Conservation (phyloP, 2,329 filamentous ascomycete species). For the Parastagonospora avenae region DNA sequence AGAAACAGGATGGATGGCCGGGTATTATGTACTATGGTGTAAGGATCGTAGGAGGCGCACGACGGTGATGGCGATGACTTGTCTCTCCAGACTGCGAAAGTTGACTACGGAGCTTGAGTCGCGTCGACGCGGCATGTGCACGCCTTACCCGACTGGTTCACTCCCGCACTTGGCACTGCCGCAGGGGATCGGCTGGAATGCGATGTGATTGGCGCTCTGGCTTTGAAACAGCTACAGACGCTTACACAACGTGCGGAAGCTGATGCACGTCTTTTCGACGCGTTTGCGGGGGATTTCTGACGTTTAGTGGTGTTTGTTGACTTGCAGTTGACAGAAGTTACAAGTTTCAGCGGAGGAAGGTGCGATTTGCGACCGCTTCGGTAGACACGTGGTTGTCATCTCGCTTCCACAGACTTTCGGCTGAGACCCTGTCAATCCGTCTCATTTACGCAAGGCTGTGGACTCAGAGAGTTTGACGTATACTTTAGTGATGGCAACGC, state of each 20-base stretch:
- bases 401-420: slow-evolving; percentile 4
- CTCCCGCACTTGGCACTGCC: slow-evolving; percentile 23
- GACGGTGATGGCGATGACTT: slow-evolving; percentile 29
- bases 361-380: background rate
- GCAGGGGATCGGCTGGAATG: slow-evolving; percentile 28
- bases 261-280: background rate
- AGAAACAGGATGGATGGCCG: slow-evolving; percentile 4
- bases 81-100: slow-evolving; percentile 20
- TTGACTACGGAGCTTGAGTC: slow-evolving; percentile 14
- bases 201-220: slow-evolving; percentile 21
- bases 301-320: background rate
- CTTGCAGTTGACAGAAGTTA: background rate
- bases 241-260: background rate
- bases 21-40: slow-evolving; percentile 6
- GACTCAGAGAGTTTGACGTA: too few species aligned
- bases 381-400: slow-evolving; percentile 10
- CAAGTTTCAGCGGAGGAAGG: background rate
- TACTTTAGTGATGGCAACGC: too few species aligned
- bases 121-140: slow-evolving; percentile 19
- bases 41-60: slow-evolving; percentile 13
- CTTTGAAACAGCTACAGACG: background rate
- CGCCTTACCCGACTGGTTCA: slow-evolving; percentile 11
- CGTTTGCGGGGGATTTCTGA: background rate
- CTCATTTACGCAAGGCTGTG: slow-evolving; percentile 7
- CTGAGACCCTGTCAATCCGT: slow-evolving; percentile 4